These are phyloP conservation scores for Kockovaella imperatae DNA, from an alignment of 768 basidiomycete genomes.

Conservation along the genomic window DNA sequence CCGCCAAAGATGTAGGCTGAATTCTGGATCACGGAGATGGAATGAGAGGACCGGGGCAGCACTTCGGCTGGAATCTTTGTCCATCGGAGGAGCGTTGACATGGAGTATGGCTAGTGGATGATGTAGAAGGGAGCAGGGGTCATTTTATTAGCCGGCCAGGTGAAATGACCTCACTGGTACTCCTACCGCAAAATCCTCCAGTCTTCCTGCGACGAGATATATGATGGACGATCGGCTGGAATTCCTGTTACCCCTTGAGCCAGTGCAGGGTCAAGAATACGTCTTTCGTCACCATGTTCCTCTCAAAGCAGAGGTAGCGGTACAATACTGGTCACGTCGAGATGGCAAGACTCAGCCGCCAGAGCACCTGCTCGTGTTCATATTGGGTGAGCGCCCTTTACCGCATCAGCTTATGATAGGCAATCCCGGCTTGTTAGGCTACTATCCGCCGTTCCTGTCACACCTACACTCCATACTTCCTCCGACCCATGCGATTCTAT, in stretches of 20 bases:
- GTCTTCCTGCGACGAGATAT: background rate
- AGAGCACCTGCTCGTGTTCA: slow-evolving; percentile 24
- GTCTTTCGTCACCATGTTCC: slow-evolving; percentile 3
- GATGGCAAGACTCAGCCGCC: slow-evolving; percentile 5
- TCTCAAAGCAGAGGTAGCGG: slow-evolving; percentile 15
- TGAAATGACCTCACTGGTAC: background rate
- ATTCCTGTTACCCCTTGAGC: slow-evolving; percentile 1
- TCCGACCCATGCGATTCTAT: slow-evolving; percentile 51
- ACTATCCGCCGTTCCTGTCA: slow-evolving; percentile 61
- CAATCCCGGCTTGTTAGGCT: slow-evolving; percentile 58
- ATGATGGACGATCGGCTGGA: slow-evolving; percentile 12
- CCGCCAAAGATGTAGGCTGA: slow-evolving; percentile 47
- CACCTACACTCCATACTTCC: slow-evolving; percentile 54
- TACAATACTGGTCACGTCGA: slow-evolving; percentile 28
- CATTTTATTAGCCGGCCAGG: background rate
- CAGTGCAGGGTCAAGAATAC: background rate
- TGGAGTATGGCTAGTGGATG: no score
- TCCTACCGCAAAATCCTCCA: background rate
- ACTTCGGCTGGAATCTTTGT: background rate
- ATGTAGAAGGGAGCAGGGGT: no score
- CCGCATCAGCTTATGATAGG: slow-evolving; percentile 30
- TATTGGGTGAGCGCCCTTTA: slow-evolving; percentile 12
- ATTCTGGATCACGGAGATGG: slow-evolving; percentile 40
- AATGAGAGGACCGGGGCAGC: slow-evolving; percentile 49
- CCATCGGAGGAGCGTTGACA: background rate